phyloP scores from a whole-genome alignment of 1,139 yeast genomes.

The Nakaseomyces kungkrabaensis region DNA sequence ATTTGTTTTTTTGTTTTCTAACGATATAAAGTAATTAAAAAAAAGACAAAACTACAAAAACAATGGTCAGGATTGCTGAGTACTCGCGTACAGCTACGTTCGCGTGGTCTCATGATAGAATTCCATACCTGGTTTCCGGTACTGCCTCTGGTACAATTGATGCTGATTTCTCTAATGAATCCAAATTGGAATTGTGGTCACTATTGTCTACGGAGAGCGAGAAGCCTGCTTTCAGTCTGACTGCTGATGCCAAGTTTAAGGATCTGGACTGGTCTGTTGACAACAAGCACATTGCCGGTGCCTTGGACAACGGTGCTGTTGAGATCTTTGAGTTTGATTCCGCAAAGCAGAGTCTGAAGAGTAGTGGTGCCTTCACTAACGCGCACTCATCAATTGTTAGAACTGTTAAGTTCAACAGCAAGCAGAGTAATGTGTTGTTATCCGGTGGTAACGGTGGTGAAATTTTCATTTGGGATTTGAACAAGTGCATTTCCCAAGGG shows the following conservation, averaged over 20 bases:
- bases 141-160: constrained; percentile 94
- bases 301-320: constrained; percentile 71
- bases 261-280: constrained; percentile 81
- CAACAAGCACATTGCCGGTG: constrained; percentile 72
- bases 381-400: constrained; percentile 62
- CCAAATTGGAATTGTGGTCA: constrained; percentile 72
- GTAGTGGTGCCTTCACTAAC: constrained; percentile 42
- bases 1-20: neutral
- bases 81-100: constrained; percentile 81
- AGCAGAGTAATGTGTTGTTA: constrained; percentile 62
- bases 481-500: constrained; percentile 32
- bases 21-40: neutral
- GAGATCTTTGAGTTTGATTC: constrained; percentile 54
- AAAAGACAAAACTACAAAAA: constrained; percentile 9
- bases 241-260: constrained; percentile 48
- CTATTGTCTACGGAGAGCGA: constrained; percentile 38
- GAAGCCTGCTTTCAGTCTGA: constrained; percentile 49
- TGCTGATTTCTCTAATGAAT: constrained; percentile 69
- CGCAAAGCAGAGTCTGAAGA: constrained; percentile 39
- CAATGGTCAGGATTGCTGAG: constrained; percentile 85
- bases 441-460: constrained; percentile 86
- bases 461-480: constrained; percentile 81
- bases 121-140: constrained; percentile 78
- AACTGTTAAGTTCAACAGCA: constrained; percentile 68
- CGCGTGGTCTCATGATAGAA: constrained; percentile 80